Conservation (phyloP, 805 yeast species). For the Starmera pachycereana region DNA sequence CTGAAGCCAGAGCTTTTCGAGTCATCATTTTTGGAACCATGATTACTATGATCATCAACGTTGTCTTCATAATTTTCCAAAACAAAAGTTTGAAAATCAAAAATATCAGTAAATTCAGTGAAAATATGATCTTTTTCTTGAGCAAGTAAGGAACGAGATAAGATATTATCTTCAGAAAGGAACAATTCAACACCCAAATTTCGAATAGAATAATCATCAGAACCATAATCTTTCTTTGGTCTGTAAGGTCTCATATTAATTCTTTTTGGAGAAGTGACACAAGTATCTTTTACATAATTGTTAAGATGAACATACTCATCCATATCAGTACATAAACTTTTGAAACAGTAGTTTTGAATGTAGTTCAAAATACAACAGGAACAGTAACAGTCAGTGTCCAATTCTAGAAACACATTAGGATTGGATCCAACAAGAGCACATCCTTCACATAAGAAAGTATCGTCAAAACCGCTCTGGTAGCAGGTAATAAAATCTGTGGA, state of each 20-base stretch:
- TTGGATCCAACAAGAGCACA: constrained; percentile 11
- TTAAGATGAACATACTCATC: constrained; percentile 8
- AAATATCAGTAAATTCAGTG: constrained; percentile 4
- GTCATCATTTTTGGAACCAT: neutral
- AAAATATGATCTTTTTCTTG: constrained; percentile 10
- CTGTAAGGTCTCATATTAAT: constrained; percentile 7
- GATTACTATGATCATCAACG: neutral
- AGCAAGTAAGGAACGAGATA: constrained; percentile 12
- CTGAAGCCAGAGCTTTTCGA: neutral
- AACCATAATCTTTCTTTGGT: neutral
- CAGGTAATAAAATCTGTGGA: constrained; percentile 10
- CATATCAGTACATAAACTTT: constrained; percentile 11
- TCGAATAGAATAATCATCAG: neutral
- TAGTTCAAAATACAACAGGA: constrained; percentile 17
- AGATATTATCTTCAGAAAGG: constrained; percentile 7
- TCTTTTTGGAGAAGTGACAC: constrained; percentile 9
- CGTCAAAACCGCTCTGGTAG: constrained; percentile 13
- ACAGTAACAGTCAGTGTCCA: constrained; percentile 15
- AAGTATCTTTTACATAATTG: constrained; percentile 4
- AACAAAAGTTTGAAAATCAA: constrained; percentile 4
- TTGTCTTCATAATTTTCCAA: neutral
- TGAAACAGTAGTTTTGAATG: constrained; percentile 15
- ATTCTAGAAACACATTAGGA: neutral
- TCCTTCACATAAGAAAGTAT: constrained; percentile 17
- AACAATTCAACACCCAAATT: constrained; percentile 7